A percentile compares a stretch with the other conserved stretches of the same genome.
Evolutionary conservation across 2,329 filamentous ascomycete genomes (phyloP).

Genomic region (Aspergillus chevalieri): DNA sequence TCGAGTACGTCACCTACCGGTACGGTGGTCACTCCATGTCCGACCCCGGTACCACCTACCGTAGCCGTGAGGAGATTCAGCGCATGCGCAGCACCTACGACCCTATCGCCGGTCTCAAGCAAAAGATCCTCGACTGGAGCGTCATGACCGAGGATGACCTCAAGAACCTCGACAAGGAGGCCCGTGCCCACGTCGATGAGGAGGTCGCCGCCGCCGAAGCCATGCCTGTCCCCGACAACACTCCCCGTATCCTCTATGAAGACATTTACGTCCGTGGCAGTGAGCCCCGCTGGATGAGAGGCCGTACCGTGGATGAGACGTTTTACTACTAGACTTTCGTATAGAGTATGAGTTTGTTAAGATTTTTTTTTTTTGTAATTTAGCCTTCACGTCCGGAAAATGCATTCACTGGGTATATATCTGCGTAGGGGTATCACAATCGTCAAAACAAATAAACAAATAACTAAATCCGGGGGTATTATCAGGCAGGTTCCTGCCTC

Average conservation of each 20-base stretch:
- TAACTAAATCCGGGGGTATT: not conserved
- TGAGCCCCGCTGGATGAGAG: slow-evolving; percentile 83
- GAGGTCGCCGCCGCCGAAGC: slow-evolving; percentile 88
- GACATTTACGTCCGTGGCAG: slow-evolving; percentile 88
- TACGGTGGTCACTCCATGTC: slow-evolving; percentile 99
- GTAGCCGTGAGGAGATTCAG: slow-evolving; percentile 98
- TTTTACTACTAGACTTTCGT: slow-evolving; percentile 59
- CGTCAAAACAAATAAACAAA: slow-evolving; percentile 1
- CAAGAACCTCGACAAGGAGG: slow-evolving; percentile 92
- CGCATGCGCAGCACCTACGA: slow-evolving; percentile 99
- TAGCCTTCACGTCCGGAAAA: slow-evolving; percentile 23
- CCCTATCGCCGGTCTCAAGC: slow-evolving; percentile 94
- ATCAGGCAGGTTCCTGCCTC: slow-evolving; percentile 28
- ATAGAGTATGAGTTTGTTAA: not conserved
- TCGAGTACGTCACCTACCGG: slow-evolving; percentile 98
- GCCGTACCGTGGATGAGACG: slow-evolving; percentile 85
- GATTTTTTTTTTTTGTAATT: slow-evolving; percentile 31
- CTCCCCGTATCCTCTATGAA: slow-evolving; percentile 80
- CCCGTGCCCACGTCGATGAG: slow-evolving; percentile 73
- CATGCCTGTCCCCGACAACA: slow-evolving; percentile 75
- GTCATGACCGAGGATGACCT: slow-evolving; percentile 90
- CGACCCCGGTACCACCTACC: slow-evolving; percentile 97
- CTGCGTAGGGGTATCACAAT: slow-evolving; percentile 17
- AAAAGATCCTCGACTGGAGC: slow-evolving; percentile 94
- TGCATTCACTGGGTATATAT: not conserved